Base-by-base conservation (phyloP, 1,284 basidiomycete species). In the Afroboletus lepidellus region DNA sequence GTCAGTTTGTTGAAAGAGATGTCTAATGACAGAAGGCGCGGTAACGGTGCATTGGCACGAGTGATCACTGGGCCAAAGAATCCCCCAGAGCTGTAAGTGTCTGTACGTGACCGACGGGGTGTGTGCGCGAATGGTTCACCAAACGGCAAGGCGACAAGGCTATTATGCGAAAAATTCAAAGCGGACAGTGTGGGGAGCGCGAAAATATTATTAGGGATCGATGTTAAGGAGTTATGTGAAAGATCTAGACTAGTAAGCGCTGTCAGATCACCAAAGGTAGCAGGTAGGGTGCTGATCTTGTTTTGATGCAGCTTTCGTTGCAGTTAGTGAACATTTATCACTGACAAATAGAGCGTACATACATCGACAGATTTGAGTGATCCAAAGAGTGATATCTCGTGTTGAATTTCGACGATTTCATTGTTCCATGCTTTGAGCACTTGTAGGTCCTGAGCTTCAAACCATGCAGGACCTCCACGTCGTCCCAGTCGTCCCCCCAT, bases 311-410 rank as follows among this genome's bases (percentile, higher is more conserved):
- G 68, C 89, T 91, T 62, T 48, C 51, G 57, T 36, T 34, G 37
- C 41, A 13, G 41, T 59, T 18, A 59, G 42, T 39, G 42, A 50
- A 44, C n/a, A 23, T 20, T 33, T 37, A 8, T 21, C 5, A 24
- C 44, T 21, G 41, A 25, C 30, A 29, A 46, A 33, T 18, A 55
- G 42, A 46, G 16, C 9, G 29, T 41, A 73, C 81, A 54, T 70
- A 90, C 88, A 69, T 92, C 90, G 30, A 92, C 60, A 3, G 74
- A 77, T 69, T 90, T 90, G 46, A 92, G 72, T 3, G 86, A 88
- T 3, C 90, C 89, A 63, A 92, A 92, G 53, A 91, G 74, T 0
- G 85, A 85, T 27, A 92, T 83, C 63, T 92, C 90, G 23, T 83
- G 83, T 60, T 90, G 89, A 29, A 92, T 76, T 63, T 87, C 85